These are phyloP conservation scores for Gossypium herbaceum DNA, from an alignment of 345 rosid species.

Conservation along the genomic window DNA sequence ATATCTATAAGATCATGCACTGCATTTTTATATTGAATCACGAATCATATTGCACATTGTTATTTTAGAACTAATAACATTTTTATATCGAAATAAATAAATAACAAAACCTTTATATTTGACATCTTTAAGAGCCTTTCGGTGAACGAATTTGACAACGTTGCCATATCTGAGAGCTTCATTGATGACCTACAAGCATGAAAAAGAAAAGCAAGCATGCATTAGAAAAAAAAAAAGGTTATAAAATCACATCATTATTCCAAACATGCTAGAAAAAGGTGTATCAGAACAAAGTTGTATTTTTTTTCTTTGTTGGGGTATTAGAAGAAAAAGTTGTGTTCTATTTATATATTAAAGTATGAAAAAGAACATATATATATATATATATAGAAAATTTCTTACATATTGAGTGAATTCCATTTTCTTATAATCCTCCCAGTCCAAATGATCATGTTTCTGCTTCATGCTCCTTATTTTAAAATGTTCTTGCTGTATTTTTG, in stretches of 20 bases:
- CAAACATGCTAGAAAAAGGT: not conserved
- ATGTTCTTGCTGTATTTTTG: constrained; percentile 34
- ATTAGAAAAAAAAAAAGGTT: not conserved
- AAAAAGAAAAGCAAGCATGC: not conserved
- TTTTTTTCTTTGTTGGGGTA: not conserved
- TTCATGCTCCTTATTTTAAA: constrained; percentile 34
- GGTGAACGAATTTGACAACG: constrained; percentile 56
- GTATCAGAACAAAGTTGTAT: not conserved
- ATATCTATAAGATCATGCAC: not conserved
- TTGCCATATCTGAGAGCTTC: constrained; percentile 55
- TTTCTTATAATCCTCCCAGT: constrained; percentile 50
- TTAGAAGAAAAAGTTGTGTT: not conserved
- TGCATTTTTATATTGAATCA: not conserved
- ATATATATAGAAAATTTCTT: constrained; percentile 4
- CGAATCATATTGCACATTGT: not conserved
- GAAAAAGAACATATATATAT: not conserved
- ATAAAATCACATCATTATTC: constrained; percentile 7
- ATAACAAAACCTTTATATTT: constrained; percentile 37
- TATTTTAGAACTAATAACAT: not conserved
- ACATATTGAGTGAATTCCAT: constrained; percentile 53
- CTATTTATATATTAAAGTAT: not conserved
- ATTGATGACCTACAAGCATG: constrained; percentile 42
- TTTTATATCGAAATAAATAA: not conserved
- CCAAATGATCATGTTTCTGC: constrained; percentile 35
- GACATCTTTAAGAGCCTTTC: constrained; percentile 58